Percentiles rank a stretch among this genome's conserved stretches.
phyloP scores from a whole-genome alignment of 345 rosid species.

The Cardiospermum halicacabum region DNA sequence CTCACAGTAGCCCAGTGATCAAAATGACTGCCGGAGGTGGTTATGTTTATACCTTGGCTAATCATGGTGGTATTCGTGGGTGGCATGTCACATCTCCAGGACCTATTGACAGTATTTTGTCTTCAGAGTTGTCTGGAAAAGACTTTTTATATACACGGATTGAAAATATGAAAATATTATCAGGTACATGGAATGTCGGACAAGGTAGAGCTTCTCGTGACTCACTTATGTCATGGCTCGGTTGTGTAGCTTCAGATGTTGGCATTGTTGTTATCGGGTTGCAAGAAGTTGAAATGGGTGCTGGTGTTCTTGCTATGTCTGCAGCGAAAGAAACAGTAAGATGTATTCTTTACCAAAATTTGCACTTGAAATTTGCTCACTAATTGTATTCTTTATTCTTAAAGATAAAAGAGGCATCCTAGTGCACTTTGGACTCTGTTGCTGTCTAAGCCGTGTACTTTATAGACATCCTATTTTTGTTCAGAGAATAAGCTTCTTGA shows the following conservation, averaged over 20 bases:
- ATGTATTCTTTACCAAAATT: conserved; percentile 15
- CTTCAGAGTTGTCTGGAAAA: conserved; percentile 55
- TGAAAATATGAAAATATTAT: conserved; percentile 52
- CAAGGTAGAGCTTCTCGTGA: conserved; percentile 65
- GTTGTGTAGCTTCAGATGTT: conserved; percentile 55
- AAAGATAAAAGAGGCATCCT: not conserved
- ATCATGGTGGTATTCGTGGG: conserved; percentile 82
- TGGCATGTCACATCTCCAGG: conserved; percentile 78
- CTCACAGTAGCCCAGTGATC: conserved; percentile 68
- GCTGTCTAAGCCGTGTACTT: not conserved
- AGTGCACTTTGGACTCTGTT: not conserved
- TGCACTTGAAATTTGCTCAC: not conserved
- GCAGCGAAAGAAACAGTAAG: conserved; percentile 88
- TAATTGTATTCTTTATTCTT: not conserved
- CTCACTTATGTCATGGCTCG: conserved; percentile 68
- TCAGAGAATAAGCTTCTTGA: not conserved
- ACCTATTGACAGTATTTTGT: conserved; percentile 54
- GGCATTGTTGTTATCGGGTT: conserved; percentile 70
- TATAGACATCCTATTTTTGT: not conserved
- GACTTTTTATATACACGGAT: conserved; percentile 54
- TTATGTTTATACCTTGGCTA: conserved; percentile 63
- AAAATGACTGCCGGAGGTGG: conserved; percentile 62
- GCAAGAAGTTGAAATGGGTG: conserved; percentile 92
- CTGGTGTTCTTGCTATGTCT: conserved; percentile 86
- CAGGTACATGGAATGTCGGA: conserved; percentile 83